Evolutionary conservation across 306 rosid species (phyloP).

Genomic region (Vicia faba): DNA sequence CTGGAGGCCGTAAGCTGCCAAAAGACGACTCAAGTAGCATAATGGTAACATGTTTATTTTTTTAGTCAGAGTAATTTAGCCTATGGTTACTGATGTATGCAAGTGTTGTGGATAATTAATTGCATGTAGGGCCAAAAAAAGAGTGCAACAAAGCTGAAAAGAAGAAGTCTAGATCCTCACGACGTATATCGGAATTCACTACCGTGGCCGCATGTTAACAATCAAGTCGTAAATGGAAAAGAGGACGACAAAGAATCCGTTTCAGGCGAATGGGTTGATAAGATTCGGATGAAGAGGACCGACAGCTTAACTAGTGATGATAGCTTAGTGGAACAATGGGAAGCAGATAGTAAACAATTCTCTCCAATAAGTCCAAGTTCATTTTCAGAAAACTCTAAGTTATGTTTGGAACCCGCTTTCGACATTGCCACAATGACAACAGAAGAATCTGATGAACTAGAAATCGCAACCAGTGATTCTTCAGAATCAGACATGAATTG

Average conservation of each 20-base stretch:
- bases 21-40: constrained; percentile 56
- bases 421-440: constrained; percentile 44
- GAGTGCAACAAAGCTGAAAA: constrained; percentile 48
- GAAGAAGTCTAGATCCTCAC: constrained; percentile 72
- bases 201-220: constrained; percentile 50
- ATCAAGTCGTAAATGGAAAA: constrained; percentile 30
- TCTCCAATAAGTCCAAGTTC: constrained; percentile 52
- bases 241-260: constrained; percentile 65
- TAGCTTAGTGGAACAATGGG: constrained; percentile 63
- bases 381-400: constrained; percentile 50
- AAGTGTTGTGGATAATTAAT: constrained; percentile 4
- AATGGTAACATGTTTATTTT: constrained; percentile 46
- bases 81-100: constrained; percentile 3
- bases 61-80: background rate
- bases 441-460: constrained; percentile 76
- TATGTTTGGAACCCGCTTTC: constrained; percentile 43
- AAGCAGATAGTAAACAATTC: constrained; percentile 49
- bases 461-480: constrained; percentile 76
- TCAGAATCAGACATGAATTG: constrained; percentile 82
- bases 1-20: constrained; percentile 50
- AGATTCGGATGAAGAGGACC: constrained; percentile 52
- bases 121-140: constrained; percentile 47
- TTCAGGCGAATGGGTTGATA: constrained; percentile 67
- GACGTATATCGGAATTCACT: constrained; percentile 54
- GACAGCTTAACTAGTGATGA: constrained; percentile 58